Evolutionary conservation across 371 early-diverging fungal species (phyloP), one percentile per base, ranked within the genome.

Genomic region (Mucor circinelloides): DNA sequence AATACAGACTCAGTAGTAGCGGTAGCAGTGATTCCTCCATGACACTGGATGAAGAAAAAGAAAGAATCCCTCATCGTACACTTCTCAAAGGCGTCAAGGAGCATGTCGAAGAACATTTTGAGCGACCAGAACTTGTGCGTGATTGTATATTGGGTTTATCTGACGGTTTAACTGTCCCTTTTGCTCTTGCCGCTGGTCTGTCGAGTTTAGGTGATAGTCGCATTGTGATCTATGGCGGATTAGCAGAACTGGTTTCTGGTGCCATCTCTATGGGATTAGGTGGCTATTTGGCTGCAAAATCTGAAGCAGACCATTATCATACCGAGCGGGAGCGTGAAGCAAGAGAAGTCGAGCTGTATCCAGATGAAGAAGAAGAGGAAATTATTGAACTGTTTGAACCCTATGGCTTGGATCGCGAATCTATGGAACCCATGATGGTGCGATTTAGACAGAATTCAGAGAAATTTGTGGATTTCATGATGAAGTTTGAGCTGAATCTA

Each of bases 91-190:
- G 74, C 21, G 58, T 74, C 23, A 81, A 74, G 42, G 69, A 70
- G 6, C 90, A 87, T 68, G 54, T 73, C 27, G 90, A 91, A 71
- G 83, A 87, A 15, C 92, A 91, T 63, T 88, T 88, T 69, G 79
- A 77, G 21, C 78, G 85, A 19, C 88, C 90, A 0, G 90, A 90
- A 54, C 68, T 90, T n/a, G 77, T 91, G 23, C 80, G 89, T 8
- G 90, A 91, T 71, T 79, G 86, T 46, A 86, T 90, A 58, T 70
- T 89, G 17, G 91, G 90, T 9, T 71, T 92, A 25, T 87, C 90
- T 4, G 92, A 90, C 69, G 92, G 92, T 0, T 73, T 92, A 36
- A 92, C 91, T 0, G 92, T 91, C 6, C 92, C 92, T 2, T 92
- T 92, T 76, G 92, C 92, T 8, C 76, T 92, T 36, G 89, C 91